phyloP scores from a whole-genome alignment of 129 eudicot genomes.

The Centrapalus pauciflorus region DNA sequence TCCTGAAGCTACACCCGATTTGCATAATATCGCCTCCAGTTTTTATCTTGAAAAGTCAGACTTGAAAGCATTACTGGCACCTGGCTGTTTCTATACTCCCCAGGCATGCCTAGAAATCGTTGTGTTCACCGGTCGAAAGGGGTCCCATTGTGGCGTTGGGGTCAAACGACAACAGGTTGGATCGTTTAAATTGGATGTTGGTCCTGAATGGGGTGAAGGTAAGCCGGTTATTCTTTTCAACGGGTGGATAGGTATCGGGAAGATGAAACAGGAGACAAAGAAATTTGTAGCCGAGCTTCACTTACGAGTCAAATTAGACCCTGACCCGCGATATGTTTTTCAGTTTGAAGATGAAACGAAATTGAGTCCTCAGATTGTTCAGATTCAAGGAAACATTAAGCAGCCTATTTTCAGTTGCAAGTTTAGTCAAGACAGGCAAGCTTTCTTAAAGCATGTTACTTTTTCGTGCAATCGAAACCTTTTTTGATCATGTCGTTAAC shows the following conservation, averaged over 20 bases:
- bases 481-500: neutral
- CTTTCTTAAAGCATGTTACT: neutral
- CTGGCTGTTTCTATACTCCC: slow-evolving; percentile 71
- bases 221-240: slow-evolving; percentile 67
- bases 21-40: slow-evolving; percentile 62
- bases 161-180: slow-evolving; percentile 71
- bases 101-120: slow-evolving; percentile 66
- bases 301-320: slow-evolving; percentile 70
- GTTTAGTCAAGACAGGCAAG: slow-evolving; percentile 86
- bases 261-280: slow-evolving; percentile 51
- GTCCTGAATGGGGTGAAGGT: slow-evolving; percentile 83
- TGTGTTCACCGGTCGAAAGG: slow-evolving; percentile 71
- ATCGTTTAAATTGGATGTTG: slow-evolving; percentile 61
- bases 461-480: neutral
- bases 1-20: slow-evolving; percentile 64
- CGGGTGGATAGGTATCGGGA: slow-evolving; percentile 90
- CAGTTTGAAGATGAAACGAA: slow-evolving; percentile 80
- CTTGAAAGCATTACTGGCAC: slow-evolving; percentile 56
- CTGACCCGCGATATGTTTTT: slow-evolving; percentile 93
- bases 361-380: slow-evolving; percentile 85
- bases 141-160: slow-evolving; percentile 78
- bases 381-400: slow-evolving; percentile 75
- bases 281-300: slow-evolving; percentile 79
- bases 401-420: slow-evolving; percentile 96
- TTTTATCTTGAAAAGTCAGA: slow-evolving; percentile 87